Percentiles rank a stretch among this genome's conserved stretches.
These are phyloP conservation scores for Pseudocercospora ulei DNA, from an alignment of 2,329 filamentous ascomycete genomes.

Conservation along the genomic window DNA sequence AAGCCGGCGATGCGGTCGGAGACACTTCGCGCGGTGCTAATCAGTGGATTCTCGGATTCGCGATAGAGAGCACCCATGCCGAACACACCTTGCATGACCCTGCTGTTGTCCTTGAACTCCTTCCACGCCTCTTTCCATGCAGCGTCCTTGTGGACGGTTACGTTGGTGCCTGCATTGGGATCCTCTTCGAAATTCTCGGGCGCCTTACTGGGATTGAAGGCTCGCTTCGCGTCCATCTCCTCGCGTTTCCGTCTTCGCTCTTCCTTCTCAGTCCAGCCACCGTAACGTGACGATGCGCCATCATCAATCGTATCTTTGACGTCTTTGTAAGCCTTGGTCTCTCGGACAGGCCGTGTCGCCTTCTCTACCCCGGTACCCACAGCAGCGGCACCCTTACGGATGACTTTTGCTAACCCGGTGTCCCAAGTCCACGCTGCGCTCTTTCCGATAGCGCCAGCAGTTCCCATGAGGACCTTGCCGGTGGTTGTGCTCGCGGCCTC, in stretches of 20 bases:
- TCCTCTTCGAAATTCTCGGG: slow-evolving; percentile 66
- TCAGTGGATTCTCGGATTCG: slow-evolving; percentile 93
- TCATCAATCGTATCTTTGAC: slow-evolving; percentile 96
- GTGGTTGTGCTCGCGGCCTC: slow-evolving; percentile 72
- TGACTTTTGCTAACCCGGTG: slow-evolving; percentile 80
- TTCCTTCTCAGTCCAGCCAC: slow-evolving; percentile 94
- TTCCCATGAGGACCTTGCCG: slow-evolving; percentile 70
- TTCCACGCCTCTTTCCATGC: slow-evolving; percentile 98
- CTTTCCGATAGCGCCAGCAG: slow-evolving; percentile 77
- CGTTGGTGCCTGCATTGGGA: slow-evolving; percentile 84
- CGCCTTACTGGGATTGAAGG: slow-evolving; percentile 33
- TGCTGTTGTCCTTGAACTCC: slow-evolving; percentile 83
- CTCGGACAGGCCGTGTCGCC: slow-evolving; percentile 83
- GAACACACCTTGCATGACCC: slow-evolving; percentile 79
- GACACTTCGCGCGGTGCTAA: slow-evolving; percentile 85
- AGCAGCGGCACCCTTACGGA: slow-evolving; percentile 73
- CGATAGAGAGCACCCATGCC: slow-evolving; percentile 78
- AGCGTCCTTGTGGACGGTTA: slow-evolving; percentile 93
- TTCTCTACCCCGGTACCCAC: slow-evolving; percentile 85
- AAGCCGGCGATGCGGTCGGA: slow-evolving; percentile 88
- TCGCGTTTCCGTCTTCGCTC: slow-evolving; percentile 76
- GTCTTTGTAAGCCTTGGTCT: slow-evolving; percentile 86
- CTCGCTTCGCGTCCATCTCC: slow-evolving; percentile 52
- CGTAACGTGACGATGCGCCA: slow-evolving; percentile 88
- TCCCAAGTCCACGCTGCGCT: slow-evolving; percentile 97